Base-by-base conservation (phyloP, 306 rosid species). In the Aeschynomene evenia region DNA sequence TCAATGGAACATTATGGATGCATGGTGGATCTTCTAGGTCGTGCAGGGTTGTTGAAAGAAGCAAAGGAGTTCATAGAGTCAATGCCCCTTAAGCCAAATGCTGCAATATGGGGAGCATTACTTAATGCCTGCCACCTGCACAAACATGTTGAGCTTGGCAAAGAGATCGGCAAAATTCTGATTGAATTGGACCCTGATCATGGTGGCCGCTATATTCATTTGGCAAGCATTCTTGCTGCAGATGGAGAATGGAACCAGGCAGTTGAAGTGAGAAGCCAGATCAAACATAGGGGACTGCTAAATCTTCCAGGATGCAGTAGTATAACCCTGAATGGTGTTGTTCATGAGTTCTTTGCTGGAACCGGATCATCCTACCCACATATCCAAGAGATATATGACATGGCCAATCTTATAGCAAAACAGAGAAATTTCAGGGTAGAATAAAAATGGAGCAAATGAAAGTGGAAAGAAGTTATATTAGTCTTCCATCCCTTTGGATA, bases 1-100 rank as follows among this genome's bases (percentile, higher is more conserved):
- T 62, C 71, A 28, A 68, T 84, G 37, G 85, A 87, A 63, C 89
- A 87, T 71, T 82, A 77, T 46, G 87, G 89, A 16, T 84, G 89
- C 74, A 84, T 87, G 84, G 89, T 84, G 59, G 91, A 87, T 45
- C 87, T 86, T 42, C 70, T 79, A 15, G 85, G 91, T 49, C 77
- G 87, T 2, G 85, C 85, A 33, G 91, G 84, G 55, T 70, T 74
- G 75, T 73, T 87, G 68, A 55, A 71, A 40, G 89, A 84, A 29
- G 87, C 85, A 51, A 82, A 75, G 63, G 77, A 77, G 55, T 77
- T 87, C 20, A 77, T 79, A 51, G 80, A 81, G 62, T 74, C 74
- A 50, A 87, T 87, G 87, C 85, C 88, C 12, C 15, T 81, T 56
- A 72, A 74, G 63, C 82, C 91, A 71, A 86, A 77, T 84, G 79